phyloP scores from a whole-genome alignment of 176 grass and related monocot species.

The Otatea glauca region DNA sequence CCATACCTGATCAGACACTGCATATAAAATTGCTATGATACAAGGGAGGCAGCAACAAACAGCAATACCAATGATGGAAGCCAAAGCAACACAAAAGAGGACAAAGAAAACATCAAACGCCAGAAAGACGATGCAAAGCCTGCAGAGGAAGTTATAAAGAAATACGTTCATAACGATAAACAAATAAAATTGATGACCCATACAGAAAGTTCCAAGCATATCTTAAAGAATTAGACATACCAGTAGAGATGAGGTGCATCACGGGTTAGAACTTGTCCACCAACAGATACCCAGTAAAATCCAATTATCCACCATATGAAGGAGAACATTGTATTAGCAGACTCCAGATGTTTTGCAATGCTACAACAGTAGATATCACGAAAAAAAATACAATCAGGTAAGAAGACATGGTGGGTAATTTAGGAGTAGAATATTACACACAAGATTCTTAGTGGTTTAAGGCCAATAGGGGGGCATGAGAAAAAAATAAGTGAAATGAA shows the following conservation, averaged over 20 bases:
- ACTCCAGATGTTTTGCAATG: conserved; percentile 75
- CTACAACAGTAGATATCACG: conserved; percentile 34
- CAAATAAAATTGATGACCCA: not conserved
- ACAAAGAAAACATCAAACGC: conserved; percentile 95
- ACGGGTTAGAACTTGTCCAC: conserved; percentile 68
- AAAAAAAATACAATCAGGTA: no score
- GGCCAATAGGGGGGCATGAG: no score
- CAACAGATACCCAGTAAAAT: conserved; percentile 89
- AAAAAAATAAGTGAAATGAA: no score
- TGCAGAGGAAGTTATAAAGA: conserved; percentile 43
- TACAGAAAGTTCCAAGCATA: no score
- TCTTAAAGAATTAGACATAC: not conserved
- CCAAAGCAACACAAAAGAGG: conserved; percentile 88
- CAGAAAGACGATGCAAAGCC: conserved; percentile 92
- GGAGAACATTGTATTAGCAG: conserved; percentile 87
- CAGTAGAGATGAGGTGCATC: conserved; percentile 84
- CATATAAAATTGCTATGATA: conserved; percentile 91
- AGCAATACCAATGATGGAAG: conserved; percentile 92
- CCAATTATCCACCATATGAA: conserved; percentile 95
- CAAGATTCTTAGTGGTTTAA: no score
- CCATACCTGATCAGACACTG: conserved; percentile 83
- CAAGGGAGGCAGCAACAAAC: conserved; percentile 97
- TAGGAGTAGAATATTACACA: no score
- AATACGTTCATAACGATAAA: conserved; percentile 27
- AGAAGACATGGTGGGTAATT: no score